Evolutionary conservation across 2,329 filamentous ascomycete species (phyloP), one percentile per base, ranked within the genome.

Genomic region (Hypoxylon sp.): DNA sequence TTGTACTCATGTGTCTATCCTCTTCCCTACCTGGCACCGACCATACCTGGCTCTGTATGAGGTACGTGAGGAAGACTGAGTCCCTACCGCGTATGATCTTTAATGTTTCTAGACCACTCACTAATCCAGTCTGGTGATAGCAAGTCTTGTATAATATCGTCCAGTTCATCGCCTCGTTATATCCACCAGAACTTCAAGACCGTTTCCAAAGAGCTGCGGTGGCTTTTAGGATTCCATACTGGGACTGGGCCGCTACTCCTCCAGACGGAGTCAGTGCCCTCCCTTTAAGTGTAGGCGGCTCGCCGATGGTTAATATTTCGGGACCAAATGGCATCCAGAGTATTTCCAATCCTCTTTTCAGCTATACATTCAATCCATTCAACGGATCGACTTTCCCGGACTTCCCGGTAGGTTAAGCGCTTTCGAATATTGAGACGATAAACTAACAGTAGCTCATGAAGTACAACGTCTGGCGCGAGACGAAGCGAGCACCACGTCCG

Each of bases 1-100:
- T 68, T 95, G 91, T 68, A 82, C 83, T 9, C 91, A 96, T 70
- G 81, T 78, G 16, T 89, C 88, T 1, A 83, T 87, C 29, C 74
- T 94, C 11, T 94, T 96, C 67, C 83, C 87, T 27, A 80, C 86
- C 27, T 95, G 91, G 91, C 91, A 96, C 75, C 82, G 91, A 38
- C 88, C 90, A 1, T 95, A 93, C 69, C 75, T 94, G 51, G 79
- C 77, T 20, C 68, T 84, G 40, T 82, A 81, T 49, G 81, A 84
- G 75, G 81, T 80, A 66, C 43, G 66, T 50, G 44, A 9, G 25
- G 30, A 25, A 32, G 7, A 21, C 21, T 7, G 21, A 20, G 15
- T 7, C 9, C 7, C 4, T 23, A 19, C 20, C 42, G 5, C 9
- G 31, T 43, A 27, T n/a, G 21, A 12, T 15, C 2, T 9, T 38